A percentile compares a stretch with the other conserved stretches of the same genome.
These are phyloP conservation scores for Spergularia bocconei DNA, from an alignment of 148 eudicot species.

Conservation along the genomic window DNA sequence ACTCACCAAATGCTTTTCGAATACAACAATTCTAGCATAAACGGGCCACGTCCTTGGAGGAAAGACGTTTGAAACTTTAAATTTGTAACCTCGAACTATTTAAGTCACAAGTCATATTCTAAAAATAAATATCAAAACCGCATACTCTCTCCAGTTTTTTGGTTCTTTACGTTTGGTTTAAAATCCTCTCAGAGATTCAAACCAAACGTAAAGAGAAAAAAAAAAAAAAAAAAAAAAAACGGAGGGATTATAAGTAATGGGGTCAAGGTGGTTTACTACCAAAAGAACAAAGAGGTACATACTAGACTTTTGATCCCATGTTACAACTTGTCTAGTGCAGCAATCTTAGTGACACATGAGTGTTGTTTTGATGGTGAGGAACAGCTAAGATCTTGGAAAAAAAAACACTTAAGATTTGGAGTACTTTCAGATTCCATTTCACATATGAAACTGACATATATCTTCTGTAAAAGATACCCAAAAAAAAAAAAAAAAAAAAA, in stretches of 20 bases:
- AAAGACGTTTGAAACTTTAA: no score
- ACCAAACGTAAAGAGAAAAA: no score
- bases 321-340: constrained; percentile 33
- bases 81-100: no score
- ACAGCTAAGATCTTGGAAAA: constrained; percentile 34
- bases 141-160: no score
- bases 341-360: constrained; percentile 10
- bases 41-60: no score
- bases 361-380: constrained; percentile 21
- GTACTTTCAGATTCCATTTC: constrained; percentile 22
- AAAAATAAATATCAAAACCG: not conserved
- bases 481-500: not conserved
- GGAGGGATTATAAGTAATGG: no score
- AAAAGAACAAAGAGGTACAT: not conserved
- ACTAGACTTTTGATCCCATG: constrained; percentile 17
- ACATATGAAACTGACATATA: constrained; percentile 27
- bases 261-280: not conserved
- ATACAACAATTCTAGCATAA: no score
- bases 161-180: no score
- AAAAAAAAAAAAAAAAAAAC: no score
- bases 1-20: no score
- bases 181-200: no score
- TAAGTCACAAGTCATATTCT: not conserved
- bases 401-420: not conserved
- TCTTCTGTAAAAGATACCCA: constrained; percentile 25